Percentiles rank a stretch among this genome's conserved stretches.
Evolutionary conservation across 148 eudicot species (phyloP).

Genomic region (Euryodendron excelsum): DNA sequence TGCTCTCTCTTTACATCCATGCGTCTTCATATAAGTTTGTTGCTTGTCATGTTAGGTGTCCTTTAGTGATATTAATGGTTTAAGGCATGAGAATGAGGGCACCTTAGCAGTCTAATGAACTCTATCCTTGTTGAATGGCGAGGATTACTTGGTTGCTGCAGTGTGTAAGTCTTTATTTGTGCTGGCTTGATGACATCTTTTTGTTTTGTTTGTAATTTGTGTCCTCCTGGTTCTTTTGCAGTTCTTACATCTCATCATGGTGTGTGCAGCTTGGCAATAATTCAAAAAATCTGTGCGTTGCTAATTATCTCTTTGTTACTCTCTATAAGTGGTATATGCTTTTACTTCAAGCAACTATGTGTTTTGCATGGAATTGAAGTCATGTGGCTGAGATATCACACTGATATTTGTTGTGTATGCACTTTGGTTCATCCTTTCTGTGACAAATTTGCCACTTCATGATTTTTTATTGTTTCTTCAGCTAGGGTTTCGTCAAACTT

Average conservation of each 20-base stretch:
- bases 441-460: too few relatives aligned
- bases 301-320: background rate
- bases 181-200: background rate
- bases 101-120: background rate
- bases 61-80: background rate
- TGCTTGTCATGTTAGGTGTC: background rate
- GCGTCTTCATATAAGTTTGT: background rate
- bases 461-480: too few relatives aligned
- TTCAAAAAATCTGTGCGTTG: background rate
- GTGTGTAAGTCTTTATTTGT: background rate
- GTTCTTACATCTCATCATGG: background rate
- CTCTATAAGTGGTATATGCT: background rate
- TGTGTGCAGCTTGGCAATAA: background rate
- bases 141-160: background rate
- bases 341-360: background rate
- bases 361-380: background rate
- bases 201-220: background rate
- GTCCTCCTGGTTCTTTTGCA: background rate
- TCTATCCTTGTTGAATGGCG: background rate
- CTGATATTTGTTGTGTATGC: background rate
- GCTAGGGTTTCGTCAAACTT: too few relatives aligned
- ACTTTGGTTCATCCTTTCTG: background rate
- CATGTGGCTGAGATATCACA: too few relatives aligned
- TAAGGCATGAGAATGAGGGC: background rate
- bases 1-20: background rate